Evolutionary conservation across 257 asterid genomes (phyloP).

Genomic region (Knoxia roxburghii): DNA sequence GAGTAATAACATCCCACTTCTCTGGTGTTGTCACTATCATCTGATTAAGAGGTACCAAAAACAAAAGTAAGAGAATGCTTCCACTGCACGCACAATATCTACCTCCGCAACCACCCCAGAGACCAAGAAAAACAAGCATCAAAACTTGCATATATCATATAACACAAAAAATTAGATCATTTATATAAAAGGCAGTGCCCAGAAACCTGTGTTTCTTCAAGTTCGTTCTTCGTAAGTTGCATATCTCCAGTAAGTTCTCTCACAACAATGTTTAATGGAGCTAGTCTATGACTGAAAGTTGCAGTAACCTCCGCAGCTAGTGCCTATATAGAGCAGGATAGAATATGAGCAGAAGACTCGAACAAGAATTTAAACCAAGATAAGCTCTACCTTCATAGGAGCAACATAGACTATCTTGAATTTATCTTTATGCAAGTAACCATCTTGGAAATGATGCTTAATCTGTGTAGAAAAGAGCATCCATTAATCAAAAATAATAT

Average conservation of each 20-base stretch:
- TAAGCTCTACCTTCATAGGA: conserved; percentile 83
- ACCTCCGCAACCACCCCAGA: neutral
- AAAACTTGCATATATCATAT: too few relatives aligned
- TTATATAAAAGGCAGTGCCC: conserved; percentile 17
- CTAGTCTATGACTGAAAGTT: conserved; percentile 82
- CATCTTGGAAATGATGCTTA: conserved; percentile 85
- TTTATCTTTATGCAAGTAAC: conserved; percentile 90
- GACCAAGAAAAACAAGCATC: too few relatives aligned
- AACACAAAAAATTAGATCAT: conserved; percentile 2
- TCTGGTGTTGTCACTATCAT: conserved; percentile 99
- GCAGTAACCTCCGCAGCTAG: conserved; percentile 97
- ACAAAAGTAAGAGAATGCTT: conserved; percentile 1
- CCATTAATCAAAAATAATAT: conserved; percentile 1
- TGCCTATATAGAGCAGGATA: conserved; percentile 45
- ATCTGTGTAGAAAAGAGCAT: conserved; percentile 41
- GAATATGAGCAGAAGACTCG: neutral
- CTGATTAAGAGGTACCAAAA: conserved; percentile 37
- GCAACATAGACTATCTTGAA: conserved; percentile 99
- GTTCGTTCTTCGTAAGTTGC: conserved; percentile 92
- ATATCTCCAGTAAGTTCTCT: conserved; percentile 98
- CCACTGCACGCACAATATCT: neutral
- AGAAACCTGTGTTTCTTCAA: conserved; percentile 87
- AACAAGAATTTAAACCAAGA: conserved; percentile 7
- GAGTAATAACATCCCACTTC: conserved; percentile 99
- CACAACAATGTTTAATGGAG: conserved; percentile 80